A percentile compares a stretch with the other conserved stretches of the same genome.
Evolutionary conservation across 2,329 filamentous ascomycete genomes (phyloP).

Genomic region (Hirsutella rhossiliensis): DNA sequence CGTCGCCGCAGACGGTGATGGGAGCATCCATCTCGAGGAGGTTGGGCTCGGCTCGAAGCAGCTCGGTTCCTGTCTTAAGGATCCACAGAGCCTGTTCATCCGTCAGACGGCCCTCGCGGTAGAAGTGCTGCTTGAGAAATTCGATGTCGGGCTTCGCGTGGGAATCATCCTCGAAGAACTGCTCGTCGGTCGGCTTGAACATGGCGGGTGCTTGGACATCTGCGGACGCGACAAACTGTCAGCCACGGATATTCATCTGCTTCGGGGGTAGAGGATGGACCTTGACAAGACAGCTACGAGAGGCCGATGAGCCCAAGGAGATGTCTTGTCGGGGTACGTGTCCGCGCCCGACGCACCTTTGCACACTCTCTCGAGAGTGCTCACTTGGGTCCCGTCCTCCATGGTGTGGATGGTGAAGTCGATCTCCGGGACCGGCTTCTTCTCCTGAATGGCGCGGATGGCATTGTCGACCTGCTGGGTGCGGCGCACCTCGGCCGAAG

Average conservation of each 20-base stretch:
- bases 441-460: conserved; percentile 82
- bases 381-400: conserved; percentile 95
- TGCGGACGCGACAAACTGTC: conserved; percentile 25
- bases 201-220: conserved; percentile 97
- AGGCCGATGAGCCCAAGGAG: too few species aligned
- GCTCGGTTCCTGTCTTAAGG: conserved; percentile 73
- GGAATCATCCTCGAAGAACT: conserved; percentile 84
- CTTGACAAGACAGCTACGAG: neutral
- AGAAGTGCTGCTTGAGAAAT: conserved; percentile 97
- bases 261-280: too few species aligned
- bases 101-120: conserved; percentile 89
- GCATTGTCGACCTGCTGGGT: conserved; percentile 70
- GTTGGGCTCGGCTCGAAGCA: conserved; percentile 85
- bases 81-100: conserved; percentile 98
- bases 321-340: neutral
- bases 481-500: conserved; percentile 31
- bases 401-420: conserved; percentile 98
- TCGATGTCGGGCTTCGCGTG: conserved; percentile 80
- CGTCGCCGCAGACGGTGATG: conserved; percentile 96
- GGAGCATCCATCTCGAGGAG: conserved; percentile 98
- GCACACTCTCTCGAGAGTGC: conserved; percentile 89
- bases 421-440: conserved; percentile 93
- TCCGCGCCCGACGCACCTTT: conserved; percentile 60
- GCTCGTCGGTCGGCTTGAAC: conserved; percentile 80
- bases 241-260: neutral